Conservation (phyloP, 2,329 filamentous ascomycete genomes). For the Fusarium euwallaceae region DNA sequence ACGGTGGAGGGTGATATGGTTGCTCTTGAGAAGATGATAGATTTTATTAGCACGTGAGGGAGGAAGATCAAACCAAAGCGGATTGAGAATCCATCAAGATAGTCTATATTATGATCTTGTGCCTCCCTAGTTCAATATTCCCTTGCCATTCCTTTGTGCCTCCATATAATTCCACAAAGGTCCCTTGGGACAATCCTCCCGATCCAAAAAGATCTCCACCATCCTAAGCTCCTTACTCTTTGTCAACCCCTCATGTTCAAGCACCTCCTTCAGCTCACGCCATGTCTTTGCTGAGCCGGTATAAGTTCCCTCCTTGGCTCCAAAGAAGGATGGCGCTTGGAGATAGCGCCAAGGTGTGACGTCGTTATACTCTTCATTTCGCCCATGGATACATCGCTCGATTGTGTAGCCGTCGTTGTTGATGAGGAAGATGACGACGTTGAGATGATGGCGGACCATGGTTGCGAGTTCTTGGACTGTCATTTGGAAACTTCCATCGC, state of each 20-base stretch:
- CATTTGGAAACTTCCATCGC: conserved; percentile 75
- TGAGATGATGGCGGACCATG: conserved; percentile 68
- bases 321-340: conserved; percentile 62
- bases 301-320: conserved; percentile 56
- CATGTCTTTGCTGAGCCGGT: conserved; percentile 58
- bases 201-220: conserved; percentile 51
- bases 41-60: background rate
- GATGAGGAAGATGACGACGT: conserved; percentile 65
- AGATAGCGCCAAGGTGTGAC: conserved; percentile 65
- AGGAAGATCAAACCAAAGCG: background rate
- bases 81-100: background rate
- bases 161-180: conserved; percentile 32
- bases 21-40: conserved; percentile 4
- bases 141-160: background rate
- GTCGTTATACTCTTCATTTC: conserved; percentile 67
- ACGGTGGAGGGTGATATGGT: conserved; percentile 7
- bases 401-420: conserved; percentile 73
- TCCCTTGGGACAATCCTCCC: conserved; percentile 49
- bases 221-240: conserved; percentile 49
- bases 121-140: background rate
- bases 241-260: background rate
- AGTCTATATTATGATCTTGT: background rate
- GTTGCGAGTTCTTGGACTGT: conserved; percentile 76
- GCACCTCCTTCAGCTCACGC: conserved; percentile 54
- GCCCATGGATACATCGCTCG: conserved; percentile 69